Conservation (phyloP, 2,329 filamentous ascomycete genomes). For the Neospermospora avenae region DNA sequence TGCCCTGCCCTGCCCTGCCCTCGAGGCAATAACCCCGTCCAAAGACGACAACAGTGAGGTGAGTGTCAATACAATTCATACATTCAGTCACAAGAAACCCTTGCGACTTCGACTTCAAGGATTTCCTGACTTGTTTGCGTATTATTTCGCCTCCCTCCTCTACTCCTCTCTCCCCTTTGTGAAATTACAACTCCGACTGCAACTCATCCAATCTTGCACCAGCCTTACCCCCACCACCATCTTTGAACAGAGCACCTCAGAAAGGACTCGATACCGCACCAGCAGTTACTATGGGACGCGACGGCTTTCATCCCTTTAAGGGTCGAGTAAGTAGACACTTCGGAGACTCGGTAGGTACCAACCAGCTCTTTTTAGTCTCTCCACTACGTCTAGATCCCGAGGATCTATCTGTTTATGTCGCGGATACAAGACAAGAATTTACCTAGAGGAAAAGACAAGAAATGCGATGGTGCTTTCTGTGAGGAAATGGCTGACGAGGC, state of each 20-base stretch:
- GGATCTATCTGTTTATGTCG: neutral
- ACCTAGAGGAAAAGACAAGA: neutral
- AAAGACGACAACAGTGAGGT: neutral
- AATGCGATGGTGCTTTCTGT: constrained; percentile 15
- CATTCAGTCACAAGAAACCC: too few relatives aligned
- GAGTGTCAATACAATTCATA: too few relatives aligned
- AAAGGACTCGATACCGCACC: neutral
- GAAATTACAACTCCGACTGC: neutral
- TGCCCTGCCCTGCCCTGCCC: neutral
- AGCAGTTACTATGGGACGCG: constrained; percentile 28
- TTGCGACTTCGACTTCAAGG: too few relatives aligned
- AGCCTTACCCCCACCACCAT: constrained; percentile 3
- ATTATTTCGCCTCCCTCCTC: neutral
- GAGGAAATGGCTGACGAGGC: constrained; percentile 23
- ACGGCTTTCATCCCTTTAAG: constrained; percentile 50
- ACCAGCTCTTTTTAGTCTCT: constrained; percentile 6
- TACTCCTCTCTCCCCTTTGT: neutral
- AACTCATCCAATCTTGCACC: neutral
- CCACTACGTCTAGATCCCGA: neutral
- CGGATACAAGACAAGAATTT: too few relatives aligned
- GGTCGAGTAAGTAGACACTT: constrained; percentile 50
- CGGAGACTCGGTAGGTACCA: constrained; percentile 43
- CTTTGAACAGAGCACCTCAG: neutral
- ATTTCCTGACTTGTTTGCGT: too few relatives aligned
- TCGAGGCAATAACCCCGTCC: neutral